These are phyloP conservation scores for Jaltomata sinuosa DNA, from an alignment of 257 asterid species.

Conservation along the genomic window DNA sequence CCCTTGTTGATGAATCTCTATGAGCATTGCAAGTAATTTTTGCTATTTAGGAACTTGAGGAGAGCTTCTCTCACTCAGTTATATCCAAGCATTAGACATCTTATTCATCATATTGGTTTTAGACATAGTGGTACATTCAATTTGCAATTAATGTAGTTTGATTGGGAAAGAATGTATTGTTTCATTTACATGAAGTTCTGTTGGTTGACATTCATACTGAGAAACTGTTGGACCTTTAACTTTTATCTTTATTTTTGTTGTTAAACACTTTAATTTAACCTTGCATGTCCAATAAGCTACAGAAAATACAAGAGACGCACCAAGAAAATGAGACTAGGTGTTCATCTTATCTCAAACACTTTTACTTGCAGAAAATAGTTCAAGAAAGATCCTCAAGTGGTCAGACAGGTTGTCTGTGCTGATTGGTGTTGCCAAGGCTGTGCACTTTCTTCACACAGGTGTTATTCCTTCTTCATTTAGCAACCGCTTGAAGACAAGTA, in stretches of 20 bases:
- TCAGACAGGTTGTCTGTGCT: slow-evolving; percentile 78
- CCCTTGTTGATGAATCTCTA: background rate
- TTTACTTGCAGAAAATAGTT: slow-evolving; percentile 41
- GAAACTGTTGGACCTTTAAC: background rate
- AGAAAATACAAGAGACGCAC: background rate
- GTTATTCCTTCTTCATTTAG: slow-evolving; percentile 65
- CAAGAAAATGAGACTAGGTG: background rate
- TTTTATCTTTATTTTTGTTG: background rate
- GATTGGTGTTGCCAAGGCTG: slow-evolving; percentile 81
- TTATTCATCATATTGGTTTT: background rate
- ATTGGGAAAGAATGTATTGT: background rate
- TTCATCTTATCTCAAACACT: slow-evolving; percentile 7
- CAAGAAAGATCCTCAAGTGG: slow-evolving; percentile 74
- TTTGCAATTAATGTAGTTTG: background rate
- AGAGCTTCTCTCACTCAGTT: background rate
- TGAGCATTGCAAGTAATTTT: background rate
- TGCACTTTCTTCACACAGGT: slow-evolving; percentile 90
- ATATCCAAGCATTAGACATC: background rate
- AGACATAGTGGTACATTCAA: background rate
- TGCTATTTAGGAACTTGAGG: background rate
- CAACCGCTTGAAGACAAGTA: slow-evolving; percentile 67
- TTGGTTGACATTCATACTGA: background rate
- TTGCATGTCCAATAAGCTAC: background rate
- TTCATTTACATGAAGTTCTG: background rate
- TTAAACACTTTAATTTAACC: background rate